Percentiles rank a stretch among this genome's conserved stretches.
These are phyloP conservation scores for Hypoxylon rickii DNA, from an alignment of 495 filamentous ascomycete species.

Conservation along the genomic window DNA sequence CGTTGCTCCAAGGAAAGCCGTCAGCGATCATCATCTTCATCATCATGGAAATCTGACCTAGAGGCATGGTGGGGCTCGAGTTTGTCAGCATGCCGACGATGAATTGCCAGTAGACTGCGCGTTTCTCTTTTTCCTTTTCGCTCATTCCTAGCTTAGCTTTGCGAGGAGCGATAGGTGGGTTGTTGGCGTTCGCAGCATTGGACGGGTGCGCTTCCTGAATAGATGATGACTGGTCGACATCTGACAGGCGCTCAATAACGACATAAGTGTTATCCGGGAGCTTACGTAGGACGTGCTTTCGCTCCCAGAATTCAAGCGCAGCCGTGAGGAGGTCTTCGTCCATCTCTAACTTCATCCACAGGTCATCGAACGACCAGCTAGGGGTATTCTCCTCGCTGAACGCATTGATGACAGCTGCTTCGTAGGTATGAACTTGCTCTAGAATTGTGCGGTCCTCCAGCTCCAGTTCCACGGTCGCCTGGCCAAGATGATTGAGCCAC, in stretches of 20 bases:
- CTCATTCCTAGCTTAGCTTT: constrained; percentile 38
- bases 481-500: constrained; percentile 83
- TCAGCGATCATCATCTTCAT: constrained; percentile 85
- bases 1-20: constrained; percentile 77
- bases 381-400: constrained; percentile 64
- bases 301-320: constrained; percentile 85
- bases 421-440: constrained; percentile 79
- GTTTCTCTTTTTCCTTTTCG: constrained; percentile 70
- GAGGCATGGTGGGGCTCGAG: constrained; percentile 71
- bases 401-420: constrained; percentile 87
- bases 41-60: constrained; percentile 88
- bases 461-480: constrained; percentile 79
- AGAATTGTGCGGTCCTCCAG: constrained; percentile 75
- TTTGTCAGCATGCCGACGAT: constrained; percentile 96
- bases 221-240: constrained; percentile 37
- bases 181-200: constrained; percentile 53
- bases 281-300: constrained; percentile 73
- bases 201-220: constrained; percentile 56
- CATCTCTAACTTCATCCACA: constrained; percentile 74
- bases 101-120: constrained; percentile 84
- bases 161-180: constrained; percentile 25
- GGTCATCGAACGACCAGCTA: constrained; percentile 61
- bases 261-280: constrained; percentile 50
- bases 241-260: constrained; percentile 47
- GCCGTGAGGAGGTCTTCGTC: constrained; percentile 72